Conservation (phyloP, 148 eudicot species). For the Bassia scoparia region DNA sequence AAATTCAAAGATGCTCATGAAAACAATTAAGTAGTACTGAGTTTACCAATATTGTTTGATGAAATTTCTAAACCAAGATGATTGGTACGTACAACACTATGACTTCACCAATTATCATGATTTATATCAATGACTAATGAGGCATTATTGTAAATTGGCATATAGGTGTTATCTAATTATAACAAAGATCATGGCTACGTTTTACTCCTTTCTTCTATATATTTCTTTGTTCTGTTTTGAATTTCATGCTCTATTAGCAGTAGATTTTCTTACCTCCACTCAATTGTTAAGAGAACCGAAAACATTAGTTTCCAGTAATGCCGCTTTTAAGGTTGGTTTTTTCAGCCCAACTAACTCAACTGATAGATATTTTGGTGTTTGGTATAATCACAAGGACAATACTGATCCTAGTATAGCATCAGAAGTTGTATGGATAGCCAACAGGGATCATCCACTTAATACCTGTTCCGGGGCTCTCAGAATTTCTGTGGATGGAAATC, state of each 20-base stretch:
- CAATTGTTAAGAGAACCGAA: slow-evolving; percentile 16
- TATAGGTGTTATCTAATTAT: no score
- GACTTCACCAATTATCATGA: no score
- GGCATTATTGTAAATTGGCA: no score
- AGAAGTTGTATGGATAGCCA: slow-evolving; percentile 26
- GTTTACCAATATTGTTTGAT: no score
- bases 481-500: slow-evolving; percentile 12
- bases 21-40: no score
- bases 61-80: no score
- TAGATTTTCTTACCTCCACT: slow-evolving; percentile 1
- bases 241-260: not conserved
- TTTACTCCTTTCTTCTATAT: not conserved
- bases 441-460: slow-evolving; percentile 16
- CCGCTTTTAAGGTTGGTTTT: slow-evolving; percentile 23
- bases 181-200: no score
- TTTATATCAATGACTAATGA: no score
- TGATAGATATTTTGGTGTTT: slow-evolving; percentile 23
- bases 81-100: no score
- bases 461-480: not conserved
- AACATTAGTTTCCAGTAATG: slow-evolving; percentile 16
- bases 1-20: no score
- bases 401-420: slow-evolving; percentile 5
- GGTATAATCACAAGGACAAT: not conserved
- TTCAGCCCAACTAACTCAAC: slow-evolving; percentile 13
- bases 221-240: not conserved